Conservation (phyloP, 2,329 filamentous ascomycete species). For the Fusarium sp. region DNA sequence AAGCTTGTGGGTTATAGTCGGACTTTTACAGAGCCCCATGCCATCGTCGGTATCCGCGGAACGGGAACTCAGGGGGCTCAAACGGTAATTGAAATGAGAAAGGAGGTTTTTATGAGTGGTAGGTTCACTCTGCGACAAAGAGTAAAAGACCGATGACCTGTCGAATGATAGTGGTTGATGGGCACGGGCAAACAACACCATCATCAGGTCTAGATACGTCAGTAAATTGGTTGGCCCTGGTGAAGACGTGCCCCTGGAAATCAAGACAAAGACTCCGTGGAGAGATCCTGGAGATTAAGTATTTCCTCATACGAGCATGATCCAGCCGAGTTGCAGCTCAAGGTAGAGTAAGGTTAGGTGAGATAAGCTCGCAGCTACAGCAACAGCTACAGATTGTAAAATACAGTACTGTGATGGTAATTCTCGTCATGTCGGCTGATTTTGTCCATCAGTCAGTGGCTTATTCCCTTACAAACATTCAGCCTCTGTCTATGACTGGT, state of each 20-base stretch:
- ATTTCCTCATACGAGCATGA: conserved; percentile 21
- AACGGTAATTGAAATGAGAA: conserved; percentile 6
- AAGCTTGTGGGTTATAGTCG: not conserved
- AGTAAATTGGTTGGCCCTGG: conserved; percentile 3
- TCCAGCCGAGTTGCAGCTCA: not conserved
- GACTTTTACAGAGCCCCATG: conserved; percentile 1
- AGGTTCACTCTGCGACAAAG: no score
- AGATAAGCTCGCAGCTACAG: conserved; percentile 13
- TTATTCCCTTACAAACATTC: no score
- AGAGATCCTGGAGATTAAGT: conserved; percentile 1
- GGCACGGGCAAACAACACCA: conserved; percentile 44
- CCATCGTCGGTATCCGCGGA: conserved; percentile 2
- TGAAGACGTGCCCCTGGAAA: conserved; percentile 4
- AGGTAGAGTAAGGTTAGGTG: not conserved
- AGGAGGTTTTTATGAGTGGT: not conserved
- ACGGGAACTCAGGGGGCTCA: conserved; percentile 7
- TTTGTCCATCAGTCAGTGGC: conserved; percentile 9
- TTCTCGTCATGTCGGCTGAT: not conserved
- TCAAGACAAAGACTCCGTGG: conserved; percentile 7
- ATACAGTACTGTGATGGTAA: not conserved
- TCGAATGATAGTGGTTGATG: conserved; percentile 37
- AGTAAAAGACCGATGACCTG: not conserved
- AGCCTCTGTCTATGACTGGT: conserved; percentile 25
- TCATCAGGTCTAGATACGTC: conserved; percentile 32
- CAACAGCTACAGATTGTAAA: not conserved